Conservation (phyloP, 2,329 filamentous ascomycete species). For the Epichloe glyceriae region DNA sequence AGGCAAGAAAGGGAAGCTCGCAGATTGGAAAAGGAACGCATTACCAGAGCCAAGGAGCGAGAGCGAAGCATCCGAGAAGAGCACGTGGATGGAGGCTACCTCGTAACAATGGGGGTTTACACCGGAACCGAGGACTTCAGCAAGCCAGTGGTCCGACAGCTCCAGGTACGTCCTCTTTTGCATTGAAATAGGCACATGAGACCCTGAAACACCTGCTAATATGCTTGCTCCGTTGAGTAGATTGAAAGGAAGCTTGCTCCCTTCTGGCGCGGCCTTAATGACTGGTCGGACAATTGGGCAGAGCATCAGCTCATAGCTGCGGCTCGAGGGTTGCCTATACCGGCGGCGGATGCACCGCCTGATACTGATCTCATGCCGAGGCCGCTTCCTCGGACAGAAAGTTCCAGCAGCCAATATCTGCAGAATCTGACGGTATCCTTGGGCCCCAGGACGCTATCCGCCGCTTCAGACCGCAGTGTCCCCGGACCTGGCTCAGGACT, state of each 20-base stretch:
- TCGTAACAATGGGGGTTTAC: slow-evolving; percentile 91
- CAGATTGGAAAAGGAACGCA: slow-evolving; percentile 68
- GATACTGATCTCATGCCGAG: slow-evolving; percentile 47
- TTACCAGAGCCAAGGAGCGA: slow-evolving; percentile 64
- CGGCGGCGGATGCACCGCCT: slow-evolving; percentile 70
- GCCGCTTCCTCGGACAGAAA: slow-evolving; percentile 29
- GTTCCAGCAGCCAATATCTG: slow-evolving; percentile 43
- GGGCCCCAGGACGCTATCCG: slow-evolving; percentile 61
- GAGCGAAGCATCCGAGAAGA: slow-evolving; percentile 86
- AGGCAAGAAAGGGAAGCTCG: slow-evolving; percentile 84
- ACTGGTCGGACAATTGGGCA: slow-evolving; percentile 79
- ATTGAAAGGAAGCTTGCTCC: slow-evolving; percentile 86
- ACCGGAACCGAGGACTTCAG: slow-evolving; percentile 87
- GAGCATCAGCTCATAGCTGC: slow-evolving; percentile 92
- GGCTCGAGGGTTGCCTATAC: slow-evolving; percentile 70
- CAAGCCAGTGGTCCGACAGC: slow-evolving; percentile 73
- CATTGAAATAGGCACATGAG: slow-evolving; percentile 3
- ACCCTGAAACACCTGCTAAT: slow-evolving; percentile 5
- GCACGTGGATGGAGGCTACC: slow-evolving; percentile 82
- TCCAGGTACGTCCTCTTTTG: slow-evolving; percentile 53
- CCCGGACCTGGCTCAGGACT: slow-evolving; percentile 45
- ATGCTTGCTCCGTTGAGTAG: slow-evolving; percentile 30
- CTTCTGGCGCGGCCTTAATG: slow-evolving; percentile 88
- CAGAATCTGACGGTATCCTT: slow-evolving; percentile 71
- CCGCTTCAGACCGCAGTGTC: slow-evolving; percentile 56